phyloP scores from a whole-genome alignment of 202 grass and related monocot genomes.

The Digitaria exilis region DNA sequence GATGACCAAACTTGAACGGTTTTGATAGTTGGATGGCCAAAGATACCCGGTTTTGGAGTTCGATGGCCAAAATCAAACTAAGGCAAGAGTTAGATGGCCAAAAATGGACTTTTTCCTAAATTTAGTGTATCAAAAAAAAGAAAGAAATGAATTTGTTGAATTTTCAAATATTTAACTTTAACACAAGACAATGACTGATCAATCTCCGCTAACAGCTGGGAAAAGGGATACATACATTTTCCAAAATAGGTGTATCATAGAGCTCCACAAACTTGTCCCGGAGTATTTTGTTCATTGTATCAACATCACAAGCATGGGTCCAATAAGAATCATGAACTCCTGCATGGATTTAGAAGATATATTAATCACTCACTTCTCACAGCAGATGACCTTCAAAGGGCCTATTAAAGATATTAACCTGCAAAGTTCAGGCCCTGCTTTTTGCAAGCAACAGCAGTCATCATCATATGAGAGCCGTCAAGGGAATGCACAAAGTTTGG shows the following conservation, averaged over 20 bases:
- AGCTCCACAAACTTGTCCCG: conserved; percentile 97
- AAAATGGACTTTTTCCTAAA: no score
- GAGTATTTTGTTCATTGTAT: conserved; percentile 91
- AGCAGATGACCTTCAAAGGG: background rate
- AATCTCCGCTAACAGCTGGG: conserved; percentile 6
- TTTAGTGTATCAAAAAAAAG: background rate
- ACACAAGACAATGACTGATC: background rate
- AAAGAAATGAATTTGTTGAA: background rate
- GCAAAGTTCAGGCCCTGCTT: conserved; percentile 82
- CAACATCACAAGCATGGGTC: conserved; percentile 97
- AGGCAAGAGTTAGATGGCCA: no score
- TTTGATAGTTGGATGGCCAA: no score
- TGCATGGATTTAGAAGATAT: conserved; percentile 44
- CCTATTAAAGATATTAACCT: conserved; percentile 54
- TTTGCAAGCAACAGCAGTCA: conserved; percentile 95
- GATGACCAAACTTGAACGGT: no score
- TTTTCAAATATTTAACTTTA: background rate
- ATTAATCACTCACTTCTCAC: conserved; percentile 1
- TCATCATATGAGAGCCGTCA: conserved; percentile 99
- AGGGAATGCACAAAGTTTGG: conserved; percentile 99
- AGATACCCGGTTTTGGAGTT: no score
- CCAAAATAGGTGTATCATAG: conserved; percentile 82
- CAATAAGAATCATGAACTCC: conserved; percentile 99
- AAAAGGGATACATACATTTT: conserved; percentile 73
- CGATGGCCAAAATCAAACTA: no score